Evolutionary conservation across 768 basidiomycete species (phyloP).

Genomic region (Trametes villosa): DNA sequence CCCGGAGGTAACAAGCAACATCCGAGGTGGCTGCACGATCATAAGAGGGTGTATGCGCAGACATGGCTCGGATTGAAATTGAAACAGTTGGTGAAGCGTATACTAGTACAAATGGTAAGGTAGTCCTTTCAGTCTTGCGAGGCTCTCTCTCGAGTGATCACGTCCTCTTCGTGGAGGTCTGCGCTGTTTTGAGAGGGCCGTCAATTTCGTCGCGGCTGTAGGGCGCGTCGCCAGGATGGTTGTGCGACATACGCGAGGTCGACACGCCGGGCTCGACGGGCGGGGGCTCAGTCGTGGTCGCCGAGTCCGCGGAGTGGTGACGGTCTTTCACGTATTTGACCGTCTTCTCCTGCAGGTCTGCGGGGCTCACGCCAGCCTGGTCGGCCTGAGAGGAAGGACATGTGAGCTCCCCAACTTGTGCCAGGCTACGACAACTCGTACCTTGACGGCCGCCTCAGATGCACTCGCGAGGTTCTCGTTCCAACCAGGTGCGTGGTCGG

Average conservation of each 20-base stretch:
- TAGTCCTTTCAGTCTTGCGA: no score
- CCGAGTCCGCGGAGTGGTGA: conserved; percentile 24
- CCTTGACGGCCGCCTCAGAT: conserved; percentile 42
- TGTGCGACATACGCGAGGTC: conserved; percentile 17
- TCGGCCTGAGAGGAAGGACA: conserved; percentile 29
- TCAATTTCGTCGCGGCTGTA: conserved; percentile 32
- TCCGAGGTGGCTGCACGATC: no score
- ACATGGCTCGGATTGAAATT: no score
- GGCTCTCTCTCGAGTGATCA: neutral
- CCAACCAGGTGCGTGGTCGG: conserved; percentile 41
- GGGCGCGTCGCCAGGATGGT: conserved; percentile 22
- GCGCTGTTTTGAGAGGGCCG: conserved; percentile 28
- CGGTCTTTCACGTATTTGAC: conserved; percentile 33
- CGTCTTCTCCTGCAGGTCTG: conserved; percentile 29
- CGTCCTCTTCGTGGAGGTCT: conserved; percentile 4
- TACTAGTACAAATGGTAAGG: no score
- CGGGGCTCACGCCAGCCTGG: conserved; percentile 13
- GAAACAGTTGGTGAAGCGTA: no score
- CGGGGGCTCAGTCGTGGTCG: conserved; percentile 2
- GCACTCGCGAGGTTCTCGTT: conserved; percentile 41
- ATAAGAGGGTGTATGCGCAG: no score
- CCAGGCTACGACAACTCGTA: neutral
- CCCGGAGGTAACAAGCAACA: no score
- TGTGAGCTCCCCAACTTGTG: no score
- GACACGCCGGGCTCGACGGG: conserved; percentile 22